Evolutionary conservation across 805 yeast species (phyloP), one percentile per base, ranked within the genome.

Genomic region (Sugiyamaella valdiviana): DNA sequence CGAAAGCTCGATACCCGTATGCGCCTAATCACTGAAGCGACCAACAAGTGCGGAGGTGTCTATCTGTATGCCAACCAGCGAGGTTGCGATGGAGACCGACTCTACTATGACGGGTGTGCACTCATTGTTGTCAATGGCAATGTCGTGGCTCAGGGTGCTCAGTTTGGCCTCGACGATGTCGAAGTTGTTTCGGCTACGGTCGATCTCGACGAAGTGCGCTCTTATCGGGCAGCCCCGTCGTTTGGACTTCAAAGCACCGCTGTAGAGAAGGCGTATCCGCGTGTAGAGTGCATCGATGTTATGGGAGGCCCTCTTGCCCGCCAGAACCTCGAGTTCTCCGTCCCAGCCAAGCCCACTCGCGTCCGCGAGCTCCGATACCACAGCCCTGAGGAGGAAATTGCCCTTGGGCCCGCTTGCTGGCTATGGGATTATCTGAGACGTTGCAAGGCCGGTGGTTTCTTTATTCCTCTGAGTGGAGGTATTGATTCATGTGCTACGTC

Each of bases 371-470:
- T 83, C 39, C 74, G 73, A 36, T 83, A 84, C 59, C 95, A 85
- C 66, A 61, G 71, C 1, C 96, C 99, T 2, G 95, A 90, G 61
- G 97, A 93, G 67, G 99, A 93, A 66, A 91, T 93, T 56, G 97
- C 98, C 0, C 71, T 86, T 39, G 99, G 99, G 0, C 99, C 99
- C 0, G 99, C 99, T 0, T 93, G 99, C 65, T 93, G 99, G 99
- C 67, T 93, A 54, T 93, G 99, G 99, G 99, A 93, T 66, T 93
- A 93, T 62, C 74, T 93, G 50, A 78, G 99, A 64, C 77, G 99
- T 55, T 87, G 95, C 57, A 79, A 79, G 56, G 85, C 93, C 45
- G 87, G 89, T 0, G 99, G 99, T 0, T 93, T 75, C 64, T 95
- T 93, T 67, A 71, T 93, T 41, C 98, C 99, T 0, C 72, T 93